Base-by-base conservation (phyloP, 768 basidiomycete species). In the Pilatotrama ljubarskyi region DNA sequence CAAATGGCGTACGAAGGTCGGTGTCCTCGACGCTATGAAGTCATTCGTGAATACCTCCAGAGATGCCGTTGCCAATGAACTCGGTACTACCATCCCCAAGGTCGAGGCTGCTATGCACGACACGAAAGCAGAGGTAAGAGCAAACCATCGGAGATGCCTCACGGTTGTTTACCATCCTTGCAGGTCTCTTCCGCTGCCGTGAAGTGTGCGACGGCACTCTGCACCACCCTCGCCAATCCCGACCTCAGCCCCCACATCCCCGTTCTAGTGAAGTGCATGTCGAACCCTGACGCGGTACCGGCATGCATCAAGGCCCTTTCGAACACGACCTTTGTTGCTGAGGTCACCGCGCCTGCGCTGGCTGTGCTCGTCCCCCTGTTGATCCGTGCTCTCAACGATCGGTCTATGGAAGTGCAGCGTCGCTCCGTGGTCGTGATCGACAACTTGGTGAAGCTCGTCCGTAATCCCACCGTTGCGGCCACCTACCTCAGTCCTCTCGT, bases 1-100 rank as follows among this genome's bases (percentile, higher is more conserved):
- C 46, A 96, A 97, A 76, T 98, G 96, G 96, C 84, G 88, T 64
- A 85, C 89, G 58, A 98, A 98, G 79, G 88, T 97, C n/a, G 94
- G 91, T 15, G 92, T 87, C 7, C 77, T 98, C 32, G 94, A 97
- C 66, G 85, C 93, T 2, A 82, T 98, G 70, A 92, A 86, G 70
- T 76, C 72, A 43, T 87, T 94, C 63, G 88, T 88, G 29, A 77
- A 77, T 42, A 78, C 83, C 15, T 88, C 90, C 51, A 82, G 81
- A 62, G 88, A 88, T 54, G 79, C 81, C 42, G 90, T 97, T 50
- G 94, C 93, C n/a, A 82, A 84, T 32, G 87, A 95, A 69, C 78
- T 98, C 37, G 95, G 85, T 15, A 76, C 78, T 10, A 84, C 91
- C 44, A 82, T 98, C 47, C 95, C 95, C 18, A 88, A 85, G 68